A percentile compares a stretch with the other conserved stretches of the same genome.
These are phyloP conservation scores for Scheffersomyces illinoinensis DNA, from an alignment of 1,139 yeast species.

Conservation along the genomic window DNA sequence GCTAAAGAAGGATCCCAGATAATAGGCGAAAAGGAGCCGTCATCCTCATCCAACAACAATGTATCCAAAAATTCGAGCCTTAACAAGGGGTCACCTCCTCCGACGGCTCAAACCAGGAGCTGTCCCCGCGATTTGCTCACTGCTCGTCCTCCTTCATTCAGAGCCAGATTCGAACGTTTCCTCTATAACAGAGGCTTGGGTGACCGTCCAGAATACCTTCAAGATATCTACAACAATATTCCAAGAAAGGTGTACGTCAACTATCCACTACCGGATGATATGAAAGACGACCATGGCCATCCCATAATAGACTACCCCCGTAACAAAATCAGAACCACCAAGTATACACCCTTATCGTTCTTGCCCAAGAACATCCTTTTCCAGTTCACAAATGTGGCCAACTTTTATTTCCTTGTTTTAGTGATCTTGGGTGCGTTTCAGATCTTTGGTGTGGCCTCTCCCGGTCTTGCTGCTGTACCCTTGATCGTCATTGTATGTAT, in stretches of 20 bases:
- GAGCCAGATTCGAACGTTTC: slow-evolving; percentile 26
- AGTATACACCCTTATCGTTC: slow-evolving; percentile 87
- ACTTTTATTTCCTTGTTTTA: slow-evolving; percentile 77
- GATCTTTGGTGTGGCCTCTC: slow-evolving; percentile 87
- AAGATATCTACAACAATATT: slow-evolving; percentile 33
- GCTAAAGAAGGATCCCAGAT: slow-evolving; percentile 3
- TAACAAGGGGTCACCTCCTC: not conserved
- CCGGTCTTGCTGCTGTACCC: slow-evolving; percentile 91
- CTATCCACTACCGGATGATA: slow-evolving; percentile 31
- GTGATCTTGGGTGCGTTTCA: slow-evolving; percentile 85
- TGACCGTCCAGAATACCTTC: slow-evolving; percentile 35
- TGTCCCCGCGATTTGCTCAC: slow-evolving; percentile 19
- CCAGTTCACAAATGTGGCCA: slow-evolving; percentile 90
- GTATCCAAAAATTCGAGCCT: slow-evolving; percentile 3
- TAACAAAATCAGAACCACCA: slow-evolving; percentile 93
- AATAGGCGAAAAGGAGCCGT: slow-evolving; percentile 1
- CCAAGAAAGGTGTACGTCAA: slow-evolving; percentile 44
- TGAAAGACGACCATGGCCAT: slow-evolving; percentile 43
- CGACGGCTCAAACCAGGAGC: slow-evolving; percentile 4
- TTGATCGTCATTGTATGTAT: slow-evolving; percentile 85
- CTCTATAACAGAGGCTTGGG: slow-evolving; percentile 35
- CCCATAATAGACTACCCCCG: slow-evolving; percentile 66
- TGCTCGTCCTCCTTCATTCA: slow-evolving; percentile 35
- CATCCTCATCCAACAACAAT: slow-evolving; percentile 3
- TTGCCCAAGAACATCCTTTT: slow-evolving; percentile 77